Base-by-base conservation (phyloP, 2,329 filamentous ascomycete species). In the Emergomyces pasteurianus region DNA sequence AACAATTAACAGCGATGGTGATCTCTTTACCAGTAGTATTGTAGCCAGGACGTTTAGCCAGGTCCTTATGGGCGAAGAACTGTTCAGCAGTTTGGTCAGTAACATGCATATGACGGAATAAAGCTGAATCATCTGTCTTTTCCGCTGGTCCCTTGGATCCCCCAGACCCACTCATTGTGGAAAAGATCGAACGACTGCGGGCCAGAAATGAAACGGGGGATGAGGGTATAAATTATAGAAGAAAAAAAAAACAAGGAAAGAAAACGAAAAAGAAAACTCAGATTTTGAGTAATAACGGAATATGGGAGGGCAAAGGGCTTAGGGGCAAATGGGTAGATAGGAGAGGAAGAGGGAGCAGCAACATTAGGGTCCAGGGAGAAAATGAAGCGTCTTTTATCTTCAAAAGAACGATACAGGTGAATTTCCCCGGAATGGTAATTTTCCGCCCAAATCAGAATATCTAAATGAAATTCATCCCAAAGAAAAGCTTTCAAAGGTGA, bases 1-100 rank as follows among this genome's bases (percentile, higher is more conserved):
- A 95, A 12, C 90, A 85, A 71, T 97, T 97, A 43, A 95, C 75
- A 2, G 79, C 73, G 1, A 90, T 67, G 0, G 73, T 69, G 23
- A 85, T 79, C 0, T 77, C 70, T 63, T 80, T 82, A 1, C 86
- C 86, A 8, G 78, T 76, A 0, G 74, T 80, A 63, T 86, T 88
- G 71, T 82, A 84, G 0, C 75, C 79, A 0, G 81, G 82, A 1
- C 85, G 83, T 59, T 70, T 67, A 16, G 71, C 69, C 38, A 69
- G 69, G 8, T 72, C 65, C 1, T 71, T 69, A 0, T 71, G 50
- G n/a, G 62, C 54, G 36, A 65, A 64, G 21, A 60, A 63, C 63
- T 66, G 58, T 18, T 65, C 63, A 38, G 58, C 46, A 62, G 61
- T 56, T 38, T 57, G 55, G 42, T 64, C 61, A 55, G 54, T 63